Base-by-base conservation (phyloP, 805 yeast genomes). In the Lachancea fermentati region DNA sequence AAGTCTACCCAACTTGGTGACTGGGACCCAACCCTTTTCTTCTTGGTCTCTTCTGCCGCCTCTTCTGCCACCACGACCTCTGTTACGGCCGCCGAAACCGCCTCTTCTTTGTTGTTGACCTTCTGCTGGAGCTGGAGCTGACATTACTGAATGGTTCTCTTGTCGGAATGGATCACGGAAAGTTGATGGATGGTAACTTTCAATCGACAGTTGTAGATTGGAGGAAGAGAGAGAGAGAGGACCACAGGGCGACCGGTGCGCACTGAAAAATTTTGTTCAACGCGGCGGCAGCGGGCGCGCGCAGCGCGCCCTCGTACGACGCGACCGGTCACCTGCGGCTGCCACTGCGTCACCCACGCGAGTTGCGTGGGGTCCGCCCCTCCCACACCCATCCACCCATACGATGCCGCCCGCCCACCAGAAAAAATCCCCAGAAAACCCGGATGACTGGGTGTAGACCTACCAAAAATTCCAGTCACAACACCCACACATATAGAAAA, bases 21-120 rank as follows among this genome's bases (percentile, higher is more conserved):
- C 97, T 77, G 98, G 98, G 65, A 81, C 81, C 98, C 98, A 93
- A 65, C 94, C 96, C 79, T 91, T 89, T 81, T 93, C 97, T 76
- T 91, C 97, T 58, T 76, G 79, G 65, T 76, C 76, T 71, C 89
- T 79, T 68, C 84, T 75, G 62, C 89, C 82, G 63, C 84, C 79
- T 47, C 73, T 75, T 71, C 86, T 80, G 63, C 79, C 78, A 52
- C 70, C 71, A 50, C 62, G 62, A 62, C 75, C 71, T 65, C 78
- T 78, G 70, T 72, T 71, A 62, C 76, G 68, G 48, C 67, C 68
- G 55, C 67, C 73, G 70, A 68, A 68, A 55, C 78, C 76, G 57
- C 77, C 75, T 68, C 76, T 70, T 57, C 65, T 69, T 56, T 60
- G 60, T 50, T 58, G 62, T 49, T 45, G 52, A 39, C 40, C 46